phyloP scores from a whole-genome alignment of 2,329 filamentous ascomycete species.

The Colletotrichum camelliae region DNA sequence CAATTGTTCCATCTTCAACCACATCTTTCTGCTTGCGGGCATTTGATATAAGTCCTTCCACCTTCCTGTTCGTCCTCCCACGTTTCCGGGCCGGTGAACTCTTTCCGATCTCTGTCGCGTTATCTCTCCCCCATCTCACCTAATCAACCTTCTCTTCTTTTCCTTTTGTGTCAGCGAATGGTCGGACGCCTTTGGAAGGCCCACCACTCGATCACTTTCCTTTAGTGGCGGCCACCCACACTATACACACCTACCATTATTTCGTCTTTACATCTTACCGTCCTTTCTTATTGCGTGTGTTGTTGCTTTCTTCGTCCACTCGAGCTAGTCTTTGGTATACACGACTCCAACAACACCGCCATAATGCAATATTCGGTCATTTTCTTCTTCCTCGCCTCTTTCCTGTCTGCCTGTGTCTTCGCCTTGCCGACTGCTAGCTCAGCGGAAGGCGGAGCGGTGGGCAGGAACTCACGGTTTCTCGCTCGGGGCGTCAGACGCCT shows the following conservation, averaged over 20 bases:
- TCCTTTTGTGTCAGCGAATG: background rate
- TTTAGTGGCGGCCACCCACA: background rate
- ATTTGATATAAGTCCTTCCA: conserved; percentile 6
- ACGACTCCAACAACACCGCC: background rate
- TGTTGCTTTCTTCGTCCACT: background rate
- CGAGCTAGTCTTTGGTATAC: conserved; percentile 1
- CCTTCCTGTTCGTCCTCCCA: background rate
- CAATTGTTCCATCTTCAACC: background rate
- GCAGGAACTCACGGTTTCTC: background rate
- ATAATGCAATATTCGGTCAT: conserved; percentile 12
- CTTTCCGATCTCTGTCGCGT: background rate
- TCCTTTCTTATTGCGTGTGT: background rate
- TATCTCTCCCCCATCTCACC: background rate
- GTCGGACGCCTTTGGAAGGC: conserved; percentile 18
- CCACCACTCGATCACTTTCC: conserved; percentile 5
- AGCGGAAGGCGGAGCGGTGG: background rate
- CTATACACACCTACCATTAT: background rate
- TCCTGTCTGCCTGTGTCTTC: background rate
- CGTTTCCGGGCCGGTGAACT: background rate
- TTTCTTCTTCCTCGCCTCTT: conserved; percentile 2
- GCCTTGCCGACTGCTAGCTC: conserved; percentile 15
- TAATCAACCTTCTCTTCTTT: conserved; percentile 3
- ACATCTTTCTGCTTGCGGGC: background rate
- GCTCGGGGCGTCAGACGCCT: background rate
- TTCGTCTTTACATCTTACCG: background rate